phyloP scores from a whole-genome alignment of 768 basidiomycete species.

The Russula vinacea region DNA sequence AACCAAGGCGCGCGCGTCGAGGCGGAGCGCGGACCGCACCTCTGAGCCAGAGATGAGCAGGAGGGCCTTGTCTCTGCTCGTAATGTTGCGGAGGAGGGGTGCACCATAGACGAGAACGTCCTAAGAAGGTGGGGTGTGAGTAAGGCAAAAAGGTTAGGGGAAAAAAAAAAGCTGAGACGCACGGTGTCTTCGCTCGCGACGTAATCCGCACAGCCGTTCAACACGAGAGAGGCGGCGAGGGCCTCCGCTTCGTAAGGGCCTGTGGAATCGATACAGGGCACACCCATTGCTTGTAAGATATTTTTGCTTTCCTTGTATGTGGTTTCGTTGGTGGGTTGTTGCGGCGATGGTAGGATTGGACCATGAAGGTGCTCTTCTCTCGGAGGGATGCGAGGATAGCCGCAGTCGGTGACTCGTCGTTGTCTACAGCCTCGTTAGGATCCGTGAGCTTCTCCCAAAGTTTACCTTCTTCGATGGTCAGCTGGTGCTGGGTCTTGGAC shows the following conservation, averaged over 20 bases:
- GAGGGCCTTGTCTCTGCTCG: slow-evolving; percentile 57
- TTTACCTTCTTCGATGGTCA: slow-evolving; percentile 33
- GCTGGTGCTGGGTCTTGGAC: slow-evolving; percentile 33
- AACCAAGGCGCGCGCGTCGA: slow-evolving; percentile 59
- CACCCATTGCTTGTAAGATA: slow-evolving; percentile 75
- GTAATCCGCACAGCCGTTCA: slow-evolving; percentile 74
- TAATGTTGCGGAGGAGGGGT: slow-evolving; percentile 76
- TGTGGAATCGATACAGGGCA: slow-evolving; percentile 65
- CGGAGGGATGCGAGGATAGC: slow-evolving; percentile 39
- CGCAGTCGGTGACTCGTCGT: slow-evolving; percentile 31
- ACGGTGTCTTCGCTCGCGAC: slow-evolving; percentile 91
- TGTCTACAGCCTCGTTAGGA: slow-evolving; percentile 1
- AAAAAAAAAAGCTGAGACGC: slow-evolving; percentile 8
- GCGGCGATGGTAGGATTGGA: slow-evolving; percentile 62
- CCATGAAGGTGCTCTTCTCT: slow-evolving; percentile 54
- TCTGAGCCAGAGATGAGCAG: slow-evolving; percentile 59
- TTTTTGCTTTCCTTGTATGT: slow-evolving; percentile 71
- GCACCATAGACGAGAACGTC: slow-evolving; percentile 83
- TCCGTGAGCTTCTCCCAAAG: slow-evolving; percentile 32
- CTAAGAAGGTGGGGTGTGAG: slow-evolving; percentile 37
- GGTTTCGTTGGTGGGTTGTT: slow-evolving; percentile 56
- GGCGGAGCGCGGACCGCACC: slow-evolving; percentile 54
- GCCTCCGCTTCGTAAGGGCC: slow-evolving; percentile 84
- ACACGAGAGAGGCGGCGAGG: slow-evolving; percentile 72
- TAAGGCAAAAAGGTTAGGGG: background rate